Percentiles rank a stretch among this genome's conserved stretches.
phyloP scores from a whole-genome alignment of 1,284 basidiomycete genomes.

The Moesziomyces sp. region DNA sequence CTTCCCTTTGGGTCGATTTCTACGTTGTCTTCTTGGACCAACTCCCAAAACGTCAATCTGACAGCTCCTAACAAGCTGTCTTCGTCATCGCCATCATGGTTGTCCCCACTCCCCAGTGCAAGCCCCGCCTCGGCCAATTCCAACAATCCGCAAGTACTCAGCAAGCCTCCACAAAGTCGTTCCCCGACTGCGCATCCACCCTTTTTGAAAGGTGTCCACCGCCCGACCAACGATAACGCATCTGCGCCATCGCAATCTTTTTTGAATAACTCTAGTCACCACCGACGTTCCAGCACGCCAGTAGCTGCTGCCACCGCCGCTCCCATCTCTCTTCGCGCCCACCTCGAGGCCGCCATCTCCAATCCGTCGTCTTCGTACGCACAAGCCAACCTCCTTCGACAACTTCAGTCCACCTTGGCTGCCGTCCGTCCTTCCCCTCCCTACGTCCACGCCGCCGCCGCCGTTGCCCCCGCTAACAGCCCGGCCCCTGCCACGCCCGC shows the following conservation, averaged over 20 bases:
- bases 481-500: constrained; percentile 16
- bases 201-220: constrained; percentile 53
- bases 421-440: constrained; percentile 34
- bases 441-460: constrained; percentile 15
- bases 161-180: constrained; percentile 24
- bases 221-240: constrained; percentile 49
- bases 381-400: constrained; percentile 44
- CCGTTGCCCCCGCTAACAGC: constrained; percentile 8
- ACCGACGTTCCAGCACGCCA: constrained; percentile 1
- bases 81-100: constrained; percentile 45
- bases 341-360: constrained; percentile 49
- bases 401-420: constrained; percentile 40
- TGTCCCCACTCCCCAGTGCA: constrained; percentile 37
- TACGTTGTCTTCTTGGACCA: constrained; percentile 50
- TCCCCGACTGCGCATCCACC: constrained; percentile 25
- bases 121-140: constrained; percentile 43
- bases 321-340: constrained; percentile 43
- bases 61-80: constrained; percentile 51
- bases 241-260: constrained; percentile 11
- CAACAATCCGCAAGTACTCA: constrained; percentile 26
- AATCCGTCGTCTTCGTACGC: constrained; percentile 48
- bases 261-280: constrained; percentile 25
- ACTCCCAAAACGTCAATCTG: constrained; percentile 26
- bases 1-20: constrained; percentile 53
- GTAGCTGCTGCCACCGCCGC: constrained; percentile 4